Base-by-base conservation (phyloP, 202 grass and related monocot genomes). In the Saccharum hybrid region DNA sequence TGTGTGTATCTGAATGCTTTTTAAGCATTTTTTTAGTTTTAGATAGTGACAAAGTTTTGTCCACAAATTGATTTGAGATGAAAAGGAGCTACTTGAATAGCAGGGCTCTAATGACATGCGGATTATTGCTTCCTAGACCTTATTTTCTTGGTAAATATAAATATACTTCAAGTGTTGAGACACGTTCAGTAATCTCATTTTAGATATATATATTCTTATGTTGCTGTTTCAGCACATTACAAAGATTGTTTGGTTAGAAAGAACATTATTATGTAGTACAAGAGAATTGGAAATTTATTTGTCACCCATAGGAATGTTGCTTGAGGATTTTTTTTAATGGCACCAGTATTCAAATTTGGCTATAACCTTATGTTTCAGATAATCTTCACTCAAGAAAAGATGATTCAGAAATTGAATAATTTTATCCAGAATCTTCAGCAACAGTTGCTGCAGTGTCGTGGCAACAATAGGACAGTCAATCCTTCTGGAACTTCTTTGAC, bases 381-480 rank as follows among this genome's bases (percentile, higher is more conserved):
- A 82, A 96, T 96, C 66, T 83, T 96, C 81, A 88, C 94, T 73
- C 94, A 96, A 88, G 90, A 96, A 91, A 96, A 93, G 88, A 96
- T 79, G 40, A 96, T 96, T 79, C 90, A 76, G 16, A 79, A 67
- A 78, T 79, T 96, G 70, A 91, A 93, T 76, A 87, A 84, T 19
- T 85, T 89, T 81, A 77, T 96, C 43, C 86, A 90, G 77, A 91
- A 83, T 84, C 88, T 93, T 78, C 90, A 96, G 43, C 86, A 83
- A 64, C 88, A 96, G 34, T 82, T 93, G 77, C 13, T 88, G 56
- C 85, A 91, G 45, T 96, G 90, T 63, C 81, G 86, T 66, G 82
- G 75, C 77, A 93, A 74, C 75, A 91, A 86, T 73, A 54, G 60
- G 46, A 87, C 77, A 40, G 71, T 34, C 28, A 72, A 64, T 69